These are phyloP conservation scores for Stemphylium beticola DNA, from an alignment of 2,329 filamentous ascomycete genomes.

Conservation along the genomic window DNA sequence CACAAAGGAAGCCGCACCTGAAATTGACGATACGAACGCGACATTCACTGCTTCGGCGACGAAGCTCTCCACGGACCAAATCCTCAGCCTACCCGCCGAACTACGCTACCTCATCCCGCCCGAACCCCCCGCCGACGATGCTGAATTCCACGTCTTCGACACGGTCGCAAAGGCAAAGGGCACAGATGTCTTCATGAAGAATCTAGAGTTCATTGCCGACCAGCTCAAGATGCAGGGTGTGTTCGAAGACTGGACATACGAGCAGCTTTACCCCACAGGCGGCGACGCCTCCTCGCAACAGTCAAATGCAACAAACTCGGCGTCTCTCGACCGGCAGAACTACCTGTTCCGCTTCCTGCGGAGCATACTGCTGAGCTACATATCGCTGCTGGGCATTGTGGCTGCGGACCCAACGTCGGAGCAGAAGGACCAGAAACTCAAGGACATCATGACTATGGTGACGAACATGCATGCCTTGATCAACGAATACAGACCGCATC, in stretches of 20 bases:
- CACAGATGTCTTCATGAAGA: constrained; percentile 33
- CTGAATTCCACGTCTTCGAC: constrained; percentile 74
- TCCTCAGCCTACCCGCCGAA: constrained; percentile 68
- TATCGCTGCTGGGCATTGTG: constrained; percentile 79
- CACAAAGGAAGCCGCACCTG: constrained; percentile 46
- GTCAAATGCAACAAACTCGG: constrained; percentile 52
- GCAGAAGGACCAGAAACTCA: constrained; percentile 72
- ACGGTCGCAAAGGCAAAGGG: constrained; percentile 58
- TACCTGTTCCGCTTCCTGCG: constrained; percentile 81
- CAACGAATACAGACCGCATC: constrained; percentile 93
- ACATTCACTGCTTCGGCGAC: not conserved
- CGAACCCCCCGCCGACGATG: constrained; percentile 70
- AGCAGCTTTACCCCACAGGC: constrained; percentile 67
- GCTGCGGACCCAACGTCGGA: constrained; percentile 68
- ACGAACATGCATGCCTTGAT: constrained; percentile 92
- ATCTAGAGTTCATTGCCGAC: constrained; percentile 30
- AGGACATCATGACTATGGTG: constrained; percentile 80
- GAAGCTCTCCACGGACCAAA: constrained; percentile 30
- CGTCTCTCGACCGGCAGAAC: constrained; percentile 58
- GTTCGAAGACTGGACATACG: constrained; percentile 75
- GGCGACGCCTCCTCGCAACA: not conserved
- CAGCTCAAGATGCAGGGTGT: constrained; percentile 46
- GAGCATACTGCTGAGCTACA: constrained; percentile 84
- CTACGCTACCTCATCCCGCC: constrained; percentile 83
- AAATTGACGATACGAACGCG: constrained; percentile 18